Conservation (phyloP, 371 early-diverging fungal species). For the Blakeslea trispora region DNA sequence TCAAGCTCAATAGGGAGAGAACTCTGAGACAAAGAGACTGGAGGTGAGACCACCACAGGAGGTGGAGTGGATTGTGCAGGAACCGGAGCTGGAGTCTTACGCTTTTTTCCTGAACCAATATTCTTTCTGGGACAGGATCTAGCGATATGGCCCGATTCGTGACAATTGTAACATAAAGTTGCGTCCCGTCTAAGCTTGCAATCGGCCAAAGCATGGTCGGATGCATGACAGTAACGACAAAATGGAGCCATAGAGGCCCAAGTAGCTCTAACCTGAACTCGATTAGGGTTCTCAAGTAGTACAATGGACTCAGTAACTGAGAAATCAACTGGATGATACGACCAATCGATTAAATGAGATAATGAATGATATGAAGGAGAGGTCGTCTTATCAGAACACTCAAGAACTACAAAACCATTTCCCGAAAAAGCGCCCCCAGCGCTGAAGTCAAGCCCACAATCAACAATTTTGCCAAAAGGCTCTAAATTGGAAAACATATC, state of each 20-base stretch:
- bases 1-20: not conserved
- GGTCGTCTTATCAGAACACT: conserved; percentile 29
- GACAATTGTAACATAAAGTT: conserved; percentile 1
- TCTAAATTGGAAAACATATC: conserved; percentile 6
- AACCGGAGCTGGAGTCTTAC: too few species aligned
- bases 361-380: conserved; percentile 33
- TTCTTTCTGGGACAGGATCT: too few species aligned
- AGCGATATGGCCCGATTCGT: conserved; percentile 2
- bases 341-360: conserved; percentile 58
- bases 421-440: conserved; percentile 3
- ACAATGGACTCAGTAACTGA: too few species aligned
- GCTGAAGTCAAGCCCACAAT: conserved; percentile 4
- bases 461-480: not conserved
- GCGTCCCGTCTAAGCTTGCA: not conserved
- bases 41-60: too few species aligned
- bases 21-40: not conserved
- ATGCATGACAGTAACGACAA: conserved; percentile 11
- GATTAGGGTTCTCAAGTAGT: not conserved
- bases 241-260: conserved; percentile 12
- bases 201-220: conserved; percentile 5
- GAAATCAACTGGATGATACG: conserved; percentile 1
- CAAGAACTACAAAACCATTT: conserved; percentile 13
- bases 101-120: too few species aligned
- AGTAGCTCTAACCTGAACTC: not conserved
- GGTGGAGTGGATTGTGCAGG: too few species aligned